phyloP scores from a whole-genome alignment of 129 eudicot genomes.

The Heracleum sosnowskyi region DNA sequence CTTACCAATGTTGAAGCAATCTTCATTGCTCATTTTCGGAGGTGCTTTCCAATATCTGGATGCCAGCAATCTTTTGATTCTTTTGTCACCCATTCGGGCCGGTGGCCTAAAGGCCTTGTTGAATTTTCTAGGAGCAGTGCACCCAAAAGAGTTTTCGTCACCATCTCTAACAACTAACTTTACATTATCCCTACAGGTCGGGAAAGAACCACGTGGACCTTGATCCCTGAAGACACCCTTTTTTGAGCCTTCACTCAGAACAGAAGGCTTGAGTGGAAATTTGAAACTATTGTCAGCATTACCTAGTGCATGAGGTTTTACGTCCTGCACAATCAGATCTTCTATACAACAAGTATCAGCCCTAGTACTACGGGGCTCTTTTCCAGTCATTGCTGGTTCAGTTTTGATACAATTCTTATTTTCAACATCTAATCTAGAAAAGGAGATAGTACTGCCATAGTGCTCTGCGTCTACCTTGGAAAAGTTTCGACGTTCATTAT shows the following conservation, averaged over 20 bases:
- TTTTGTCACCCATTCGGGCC: conserved; percentile 42
- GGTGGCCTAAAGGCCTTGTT: conserved; percentile 48
- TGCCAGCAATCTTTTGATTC: conserved; percentile 56
- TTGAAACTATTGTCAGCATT: conserved; percentile 53
- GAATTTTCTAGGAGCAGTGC: conserved; percentile 46
- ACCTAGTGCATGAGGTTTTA: conserved; percentile 35
- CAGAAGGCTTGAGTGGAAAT: conserved; percentile 18
- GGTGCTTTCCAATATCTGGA: conserved; percentile 54
- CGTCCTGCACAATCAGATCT: conserved; percentile 14
- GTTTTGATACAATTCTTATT: conserved; percentile 25
- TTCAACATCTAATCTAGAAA: conserved; percentile 37
- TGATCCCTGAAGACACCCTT: conserved; percentile 19
- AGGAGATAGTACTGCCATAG: conserved; percentile 13
- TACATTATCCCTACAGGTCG: conserved; percentile 46
- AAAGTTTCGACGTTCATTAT: conserved; percentile 23
- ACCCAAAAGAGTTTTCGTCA: conserved; percentile 78
- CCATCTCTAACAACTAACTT: conserved; percentile 84
- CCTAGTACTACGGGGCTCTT: conserved; percentile 17
- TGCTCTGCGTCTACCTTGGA: conserved; percentile 14
- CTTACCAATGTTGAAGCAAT: conserved; percentile 50
- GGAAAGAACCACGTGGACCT: conserved; percentile 36
- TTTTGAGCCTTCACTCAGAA: conserved; percentile 2
- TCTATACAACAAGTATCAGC: conserved; percentile 23
- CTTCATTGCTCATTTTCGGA: conserved; percentile 39
- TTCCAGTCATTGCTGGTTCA: conserved; percentile 27